Base-by-base conservation (phyloP, 2,329 filamentous ascomycete genomes). In the Elsinoe necatrix region DNA sequence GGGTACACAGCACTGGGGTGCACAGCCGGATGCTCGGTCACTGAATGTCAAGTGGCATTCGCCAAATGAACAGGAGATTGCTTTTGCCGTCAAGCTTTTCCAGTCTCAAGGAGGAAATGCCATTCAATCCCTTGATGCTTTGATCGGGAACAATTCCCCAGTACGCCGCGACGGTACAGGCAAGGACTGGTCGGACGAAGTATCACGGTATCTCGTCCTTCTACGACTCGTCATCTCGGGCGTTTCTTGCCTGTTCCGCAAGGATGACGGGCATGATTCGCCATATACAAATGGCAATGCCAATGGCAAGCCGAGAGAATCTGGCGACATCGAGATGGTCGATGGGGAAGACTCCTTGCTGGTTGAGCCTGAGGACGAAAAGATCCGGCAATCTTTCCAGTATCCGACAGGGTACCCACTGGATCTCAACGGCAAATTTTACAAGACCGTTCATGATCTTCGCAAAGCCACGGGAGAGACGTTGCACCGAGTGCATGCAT, bases 161-260 rank as follows among this genome's bases (percentile, higher is more conserved):
- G 85, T 97, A 55, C 95, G 90, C 70, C 82, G 92, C 57, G 92
- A 91, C 63, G 93, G 93, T 35, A 95, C 92, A 69, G 95, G 95
- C 63, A 98, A 97, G 71, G 92, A 96, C 65, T 98, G 93, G 93
- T 96, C 92, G 0, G 93, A 98, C 68, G 95, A 98, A 69, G 86
- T 97, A 25, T 92, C 90, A 1, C 79, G 93, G 56, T 89, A 95
- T 62, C 79, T 98, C 57, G 88, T 92, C 11, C 84, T 96, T 54
- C 77, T 98, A 12, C 81, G 92, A 27, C 78, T 98, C n/a, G 83
- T 95, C 43, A 83, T 95, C 23, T 95, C 92, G 2, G 93, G 93
- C 55, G 84, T 95, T 58, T 91, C 92, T 6, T 85, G 87, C 1
- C 77, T 98, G 9, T 97, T 98, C 67, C 89, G 96, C 66, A 84